These are phyloP conservation scores for Colletotrichum theobromicola DNA, from an alignment of 2,329 filamentous ascomycete species.

Conservation along the genomic window DNA sequence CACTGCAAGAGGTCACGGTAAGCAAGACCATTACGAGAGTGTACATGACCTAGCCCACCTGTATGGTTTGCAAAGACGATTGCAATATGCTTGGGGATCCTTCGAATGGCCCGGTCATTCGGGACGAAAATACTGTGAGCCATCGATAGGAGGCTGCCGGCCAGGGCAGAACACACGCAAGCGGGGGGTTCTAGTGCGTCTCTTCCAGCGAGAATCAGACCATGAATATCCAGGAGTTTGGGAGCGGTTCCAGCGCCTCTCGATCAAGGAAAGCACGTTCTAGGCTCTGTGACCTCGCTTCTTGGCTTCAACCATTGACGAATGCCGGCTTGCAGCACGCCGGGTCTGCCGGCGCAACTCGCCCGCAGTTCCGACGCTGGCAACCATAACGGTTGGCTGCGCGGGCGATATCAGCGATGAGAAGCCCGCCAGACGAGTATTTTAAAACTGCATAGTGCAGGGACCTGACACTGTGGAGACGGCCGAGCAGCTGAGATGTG, in stretches of 20 bases:
- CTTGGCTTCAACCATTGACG: conserved; percentile 6
- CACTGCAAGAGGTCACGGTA: not conserved
- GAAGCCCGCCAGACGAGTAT: not conserved
- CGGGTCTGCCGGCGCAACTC: conserved; percentile 21
- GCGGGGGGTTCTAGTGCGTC: not conserved
- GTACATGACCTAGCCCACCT: not conserved
- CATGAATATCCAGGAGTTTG: conserved; percentile 5
- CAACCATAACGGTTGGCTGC: conserved; percentile 7
- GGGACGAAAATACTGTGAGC: not conserved
- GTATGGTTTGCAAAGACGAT: not conserved
- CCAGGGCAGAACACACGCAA: not conserved
- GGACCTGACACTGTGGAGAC: conserved; percentile 14
- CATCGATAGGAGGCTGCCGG: not conserved
- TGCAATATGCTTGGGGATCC: not conserved
- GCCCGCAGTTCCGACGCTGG: conserved; percentile 20
- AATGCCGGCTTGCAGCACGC: conserved; percentile 18
- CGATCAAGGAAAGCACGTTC: conserved; percentile 6
- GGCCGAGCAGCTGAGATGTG: conserved; percentile 11
- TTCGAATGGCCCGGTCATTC: not conserved
- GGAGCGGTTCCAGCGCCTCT: conserved; percentile 13
- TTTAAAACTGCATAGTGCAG: conserved; percentile 21
- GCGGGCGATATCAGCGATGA: conserved; percentile 3
- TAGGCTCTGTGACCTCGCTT: conserved; percentile 11
- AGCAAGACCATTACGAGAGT: not conserved
- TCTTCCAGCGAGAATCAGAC: not conserved